Evolutionary conservation across 257 asterid genomes (phyloP).

Genomic region (Petrea volubilis): DNA sequence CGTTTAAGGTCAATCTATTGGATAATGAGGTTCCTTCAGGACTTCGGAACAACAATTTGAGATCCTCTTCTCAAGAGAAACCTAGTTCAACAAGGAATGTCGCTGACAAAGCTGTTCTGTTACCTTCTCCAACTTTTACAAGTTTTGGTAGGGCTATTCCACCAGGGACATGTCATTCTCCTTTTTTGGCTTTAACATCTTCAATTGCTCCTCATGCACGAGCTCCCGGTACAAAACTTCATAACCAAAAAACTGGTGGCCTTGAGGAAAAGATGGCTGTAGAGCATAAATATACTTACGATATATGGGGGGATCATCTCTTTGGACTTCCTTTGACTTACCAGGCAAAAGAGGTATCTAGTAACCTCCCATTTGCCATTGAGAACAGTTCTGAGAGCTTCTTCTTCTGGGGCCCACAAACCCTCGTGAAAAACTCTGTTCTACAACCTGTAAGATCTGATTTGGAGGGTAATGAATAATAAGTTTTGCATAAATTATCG

Average conservation of each 20-base stretch:
- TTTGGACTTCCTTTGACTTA: constrained; percentile 46
- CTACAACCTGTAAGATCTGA: constrained; percentile 39
- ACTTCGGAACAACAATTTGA: constrained; percentile 18
- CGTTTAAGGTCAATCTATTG: constrained; percentile 26
- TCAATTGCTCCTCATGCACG: constrained; percentile 65
- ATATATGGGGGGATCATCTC: constrained; percentile 92
- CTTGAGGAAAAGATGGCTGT: constrained; percentile 29
- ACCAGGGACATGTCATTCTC: constrained; percentile 36
- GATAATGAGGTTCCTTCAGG: constrained; percentile 30
- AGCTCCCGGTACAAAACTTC: constrained; percentile 74
- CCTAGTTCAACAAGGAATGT: constrained; percentile 29
- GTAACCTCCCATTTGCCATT: constrained; percentile 13
- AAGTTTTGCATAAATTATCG: background rate
- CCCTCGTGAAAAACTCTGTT: constrained; percentile 42
- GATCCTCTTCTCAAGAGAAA: constrained; percentile 40
- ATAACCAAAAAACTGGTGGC: constrained; percentile 28
- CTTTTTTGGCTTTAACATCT: constrained; percentile 48
- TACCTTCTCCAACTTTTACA: constrained; percentile 70
- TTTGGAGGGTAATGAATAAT: constrained; percentile 35
- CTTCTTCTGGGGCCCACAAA: constrained; percentile 57
- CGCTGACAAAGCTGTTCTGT: constrained; percentile 47
- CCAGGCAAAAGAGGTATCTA: constrained; percentile 29
- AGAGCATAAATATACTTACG: constrained; percentile 60
- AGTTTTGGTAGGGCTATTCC: constrained; percentile 37
- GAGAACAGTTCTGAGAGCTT: constrained; percentile 53